Base-by-base conservation (phyloP, 2,329 filamentous ascomycete species). In the Parasarocladium wereldwijsianum region DNA sequence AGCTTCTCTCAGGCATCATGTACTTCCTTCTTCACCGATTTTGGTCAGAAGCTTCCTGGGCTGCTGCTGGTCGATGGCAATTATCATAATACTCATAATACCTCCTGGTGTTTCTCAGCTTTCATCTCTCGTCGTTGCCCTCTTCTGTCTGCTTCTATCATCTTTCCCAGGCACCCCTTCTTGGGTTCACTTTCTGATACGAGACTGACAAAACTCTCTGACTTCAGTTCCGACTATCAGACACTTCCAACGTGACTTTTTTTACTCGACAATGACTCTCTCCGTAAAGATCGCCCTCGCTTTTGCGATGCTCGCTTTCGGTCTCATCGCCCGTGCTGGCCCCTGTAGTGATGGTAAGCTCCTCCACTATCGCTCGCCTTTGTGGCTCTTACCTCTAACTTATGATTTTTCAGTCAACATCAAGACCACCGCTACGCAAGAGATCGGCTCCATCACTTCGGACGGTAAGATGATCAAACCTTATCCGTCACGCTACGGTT, bases 391-490 rank as follows among this genome's bases (percentile, higher is more conserved):
- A n/a, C n/a, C n/a, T n/a, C 9, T 9, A 4, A 10, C 27, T 29
- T 12, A 29, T 12, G n/a, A 4, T 10, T 5, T 26, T 5, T 5
- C 13, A 30, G 28, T 11, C 13, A 21, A 24, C 20, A 6, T 24
- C 5, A 17, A 19, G 19, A 30, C 28, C 19, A 49, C 46, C 15
- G 44, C 48, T 32, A 43, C 43, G 7, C 42, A 51, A 34, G 41
- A 50, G 30, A 29, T 50, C 26, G 53, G 50, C 12, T 42, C 46
- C 27, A 41, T 42, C 29, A 51, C 48, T 10, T 38, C 43, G 21
- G 45, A 44, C 8, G 52, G 53, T 52, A 43, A 34, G 36, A 18
- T 17, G 14, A 12, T 24, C 20, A 10, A 10, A 8, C 19, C 20
- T 13, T n/a, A 24, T 16, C n/a, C 35, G 6, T 5, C 10, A 27